Base-by-base conservation (phyloP, 2,329 filamentous ascomycete species). In the Graphiopsis chlorocephala region DNA sequence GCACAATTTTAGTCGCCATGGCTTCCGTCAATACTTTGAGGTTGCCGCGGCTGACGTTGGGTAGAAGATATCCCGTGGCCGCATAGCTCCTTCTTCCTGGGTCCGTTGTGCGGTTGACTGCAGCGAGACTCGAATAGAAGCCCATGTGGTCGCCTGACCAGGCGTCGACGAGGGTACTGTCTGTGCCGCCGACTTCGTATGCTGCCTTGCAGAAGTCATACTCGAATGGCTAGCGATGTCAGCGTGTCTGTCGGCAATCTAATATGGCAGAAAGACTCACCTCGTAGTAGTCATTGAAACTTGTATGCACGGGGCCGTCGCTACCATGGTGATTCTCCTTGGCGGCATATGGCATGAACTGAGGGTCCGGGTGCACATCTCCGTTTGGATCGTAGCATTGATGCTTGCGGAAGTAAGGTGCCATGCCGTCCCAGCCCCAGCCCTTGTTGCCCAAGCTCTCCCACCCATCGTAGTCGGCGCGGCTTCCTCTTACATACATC, bases 391-490 rank as follows among this genome's bases (percentile, higher is more conserved):
- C 72, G 28, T 72, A 67, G 1, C 67, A 72, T 53, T 76, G 73
- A 56, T 74, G 72, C 68, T 70, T 79, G 31, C 75, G 66, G 73
- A 78, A 77, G 10, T 74, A 75, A 2, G 72, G 66, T 45, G 74
- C 70, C 25, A 78, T 55, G 23, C 61, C 71, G 2, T 71, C 28
- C 70, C 72, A 74, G 3, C 68, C 69, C 74, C 74, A 76, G 25
- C 70, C 71, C 35, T 68, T 53, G 50, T 70, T 69, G 4, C 69
- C 72, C 15, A 73, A 59, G 20, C 57, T 42, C 42, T 64, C 74
- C 78, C 78, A 80, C 10, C 69, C 75, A 66, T 79, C 72, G 50
- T 78, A 76, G 65, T 76, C 75, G 2, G 62, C 69, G 42, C 67
- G 71, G 7, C 71, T 71, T 2, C 72, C 76, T n/a, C 74, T 71